phyloP scores from a whole-genome alignment of 306 rosid species.

The Medicago truncatula region DNA sequence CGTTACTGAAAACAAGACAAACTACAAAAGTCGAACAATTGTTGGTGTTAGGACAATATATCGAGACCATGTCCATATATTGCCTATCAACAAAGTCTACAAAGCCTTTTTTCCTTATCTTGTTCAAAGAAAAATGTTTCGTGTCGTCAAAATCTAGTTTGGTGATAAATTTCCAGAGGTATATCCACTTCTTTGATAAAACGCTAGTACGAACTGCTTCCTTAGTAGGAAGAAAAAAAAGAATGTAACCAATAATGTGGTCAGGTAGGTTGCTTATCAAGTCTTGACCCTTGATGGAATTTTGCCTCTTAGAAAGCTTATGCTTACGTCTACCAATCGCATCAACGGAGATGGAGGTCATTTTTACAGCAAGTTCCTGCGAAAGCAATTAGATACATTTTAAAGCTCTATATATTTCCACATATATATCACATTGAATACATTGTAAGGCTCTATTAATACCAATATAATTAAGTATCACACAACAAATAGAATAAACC shows the following conservation, averaged over 20 bases:
- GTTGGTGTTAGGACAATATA: neutral
- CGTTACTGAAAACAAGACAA: neutral
- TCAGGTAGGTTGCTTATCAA: slow-evolving; percentile 32
- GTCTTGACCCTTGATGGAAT: neutral
- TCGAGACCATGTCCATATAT: neutral
- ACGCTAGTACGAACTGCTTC: slow-evolving; percentile 33
- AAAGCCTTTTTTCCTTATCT: neutral
- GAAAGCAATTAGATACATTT: neutral
- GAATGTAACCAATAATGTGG: slow-evolving; percentile 3
- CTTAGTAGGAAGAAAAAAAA: slow-evolving; percentile 30
- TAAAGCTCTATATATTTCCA: no score
- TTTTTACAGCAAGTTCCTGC: slow-evolving; percentile 1
- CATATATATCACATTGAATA: no score
- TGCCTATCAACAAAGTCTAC: neutral
- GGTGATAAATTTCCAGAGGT: slow-evolving; percentile 23
- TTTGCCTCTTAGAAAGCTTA: no score
- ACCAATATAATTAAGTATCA: neutral
- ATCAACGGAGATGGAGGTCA: neutral
- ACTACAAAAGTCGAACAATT: neutral
- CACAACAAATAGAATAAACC: neutral
- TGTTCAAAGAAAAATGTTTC: no score
- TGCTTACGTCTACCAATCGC: neutral
- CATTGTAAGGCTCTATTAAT: no score
- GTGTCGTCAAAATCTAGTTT: neutral
- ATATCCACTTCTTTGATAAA: slow-evolving; percentile 33